Evolutionary conservation across 2,329 filamentous ascomycete genomes (phyloP), one percentile per base, ranked within the genome.

Genomic region (Pseudogymnoascus sp.): DNA sequence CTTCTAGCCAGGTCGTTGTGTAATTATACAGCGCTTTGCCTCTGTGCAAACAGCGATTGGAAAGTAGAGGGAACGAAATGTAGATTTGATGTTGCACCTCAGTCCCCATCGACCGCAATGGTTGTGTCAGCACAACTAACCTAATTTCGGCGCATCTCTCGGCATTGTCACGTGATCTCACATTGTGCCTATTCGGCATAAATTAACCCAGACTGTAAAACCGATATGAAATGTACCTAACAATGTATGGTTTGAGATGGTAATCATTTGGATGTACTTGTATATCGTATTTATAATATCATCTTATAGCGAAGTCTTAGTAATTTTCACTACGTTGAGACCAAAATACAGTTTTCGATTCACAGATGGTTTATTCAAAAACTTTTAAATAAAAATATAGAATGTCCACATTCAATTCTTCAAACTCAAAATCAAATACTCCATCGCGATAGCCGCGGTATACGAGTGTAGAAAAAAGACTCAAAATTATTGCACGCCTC

Each of bases 391-490:
- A 52, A 30, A 52, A 52, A 30, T 52, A 52, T 52, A 52, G 23
- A 52, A 52, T 52, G 45, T 52, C 45, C 25, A 52, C 45, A 52
- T 52, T 52, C 45, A 52, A 52, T 52, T 52, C 45, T 52, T 30
- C 22, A 52, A 52, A 52, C 45, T 30, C 8, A 52, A 52, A 52
- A 28, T 30, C 45, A 52, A 52, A 52, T 49, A 49, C 45, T 52
- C 45, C 45, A 30, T 52, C 45, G 45, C 45, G 45, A 52, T 52
- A 52, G 45, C 25, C 45, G 45, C 45, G 45, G 45, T 30, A 52
- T 52, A 52, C 45, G 45, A 52, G 45, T 52, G 45, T 52, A 52
- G 45, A 52, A 52, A 52, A 49, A 30, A 52, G 45, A 52, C 45
- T 52, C 45, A 52, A 52, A 52, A 52, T 52, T 52, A 52, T 52